Conservation (phyloP, 192 early-diverging fungal species). For the Spizellomyces punctatus region DNA sequence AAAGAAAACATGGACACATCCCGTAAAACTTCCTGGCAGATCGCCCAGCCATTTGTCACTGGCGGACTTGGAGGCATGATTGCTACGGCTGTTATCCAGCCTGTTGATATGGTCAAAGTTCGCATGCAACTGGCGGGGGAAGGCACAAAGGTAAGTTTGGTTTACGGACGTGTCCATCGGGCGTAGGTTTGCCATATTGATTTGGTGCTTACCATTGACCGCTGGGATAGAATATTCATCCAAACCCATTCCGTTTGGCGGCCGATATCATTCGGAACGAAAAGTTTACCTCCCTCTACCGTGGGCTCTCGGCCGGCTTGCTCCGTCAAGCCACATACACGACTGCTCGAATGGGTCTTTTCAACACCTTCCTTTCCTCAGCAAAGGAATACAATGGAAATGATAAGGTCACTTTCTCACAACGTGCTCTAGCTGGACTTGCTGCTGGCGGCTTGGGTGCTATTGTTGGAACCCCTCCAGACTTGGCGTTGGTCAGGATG, state of each 20-base stretch:
- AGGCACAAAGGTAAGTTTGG: slow-evolving; percentile 30
- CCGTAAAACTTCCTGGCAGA: slow-evolving; percentile 31
- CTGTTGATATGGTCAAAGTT: slow-evolving; percentile 60
- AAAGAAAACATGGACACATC: slow-evolving; percentile 22
- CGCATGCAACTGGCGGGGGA: slow-evolving; percentile 54
- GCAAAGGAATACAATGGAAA: slow-evolving; percentile 36
- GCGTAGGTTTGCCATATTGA: not conserved
- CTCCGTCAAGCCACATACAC: slow-evolving; percentile 61
- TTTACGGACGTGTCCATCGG: not conserved
- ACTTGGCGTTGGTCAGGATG: slow-evolving; percentile 50
- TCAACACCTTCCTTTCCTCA: slow-evolving; percentile 50
- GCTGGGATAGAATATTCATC: slow-evolving; percentile 15
- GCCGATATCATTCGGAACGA: slow-evolving; percentile 35
- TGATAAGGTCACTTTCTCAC: slow-evolving; percentile 37
- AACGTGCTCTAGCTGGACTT: slow-evolving; percentile 46
- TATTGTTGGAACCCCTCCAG: slow-evolving; percentile 48
- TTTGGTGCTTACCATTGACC: too few relatives aligned
- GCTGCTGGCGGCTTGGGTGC: slow-evolving; percentile 53
- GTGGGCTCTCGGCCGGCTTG: slow-evolving; percentile 55
- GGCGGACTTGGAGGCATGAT: slow-evolving; percentile 52
- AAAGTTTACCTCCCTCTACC: slow-evolving; percentile 42
- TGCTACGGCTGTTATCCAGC: slow-evolving; percentile 56
- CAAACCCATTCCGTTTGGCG: slow-evolving; percentile 41
- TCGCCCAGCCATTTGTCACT: slow-evolving; percentile 51
- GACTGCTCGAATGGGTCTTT: slow-evolving; percentile 55